Percentiles rank a stretch among this genome's conserved stretches.
Conservation (phyloP, 2,329 filamentous ascomycete genomes). For the Apiospora koreana region DNA sequence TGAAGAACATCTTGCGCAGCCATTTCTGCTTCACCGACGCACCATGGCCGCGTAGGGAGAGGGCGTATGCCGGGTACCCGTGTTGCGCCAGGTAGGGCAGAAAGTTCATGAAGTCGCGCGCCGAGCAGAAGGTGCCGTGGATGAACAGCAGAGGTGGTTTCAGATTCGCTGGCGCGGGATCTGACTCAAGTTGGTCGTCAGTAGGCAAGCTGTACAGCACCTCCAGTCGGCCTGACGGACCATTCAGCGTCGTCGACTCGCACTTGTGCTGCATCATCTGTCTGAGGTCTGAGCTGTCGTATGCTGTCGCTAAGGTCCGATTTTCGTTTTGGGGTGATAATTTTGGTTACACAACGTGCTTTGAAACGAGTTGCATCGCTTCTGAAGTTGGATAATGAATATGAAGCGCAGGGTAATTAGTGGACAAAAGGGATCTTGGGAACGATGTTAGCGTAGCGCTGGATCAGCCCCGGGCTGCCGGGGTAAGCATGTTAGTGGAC, state of each 20-base stretch:
- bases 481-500: not conserved
- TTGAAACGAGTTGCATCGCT: too few species aligned
- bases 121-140: slow-evolving; percentile 17
- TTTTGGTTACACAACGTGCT: too few species aligned
- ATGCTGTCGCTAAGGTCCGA: too few species aligned
- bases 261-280: not conserved
- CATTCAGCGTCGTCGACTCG: not conserved
- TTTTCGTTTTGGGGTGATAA: too few species aligned
- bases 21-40: slow-evolving; percentile 7
- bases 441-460: too few species aligned
- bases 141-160: slow-evolving; percentile 17
- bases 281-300: too few species aligned
- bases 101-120: slow-evolving; percentile 13
- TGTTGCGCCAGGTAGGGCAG: slow-evolving; percentile 16
- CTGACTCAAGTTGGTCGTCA: not conserved
- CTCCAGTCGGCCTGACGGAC: slow-evolving; percentile 13
- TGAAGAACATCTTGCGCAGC: slow-evolving; percentile 13
- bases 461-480: too few species aligned
- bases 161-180: not conserved
- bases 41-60: slow-evolving; percentile 18
- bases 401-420: too few species aligned
- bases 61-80: slow-evolving; percentile 16
- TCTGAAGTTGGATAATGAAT: too few species aligned
- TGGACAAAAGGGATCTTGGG: too few species aligned
- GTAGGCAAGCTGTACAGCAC: slow-evolving; percentile 14